Conservation (phyloP, 1,284 basidiomycete genomes). For the Ceratobasidium theobromae region DNA sequence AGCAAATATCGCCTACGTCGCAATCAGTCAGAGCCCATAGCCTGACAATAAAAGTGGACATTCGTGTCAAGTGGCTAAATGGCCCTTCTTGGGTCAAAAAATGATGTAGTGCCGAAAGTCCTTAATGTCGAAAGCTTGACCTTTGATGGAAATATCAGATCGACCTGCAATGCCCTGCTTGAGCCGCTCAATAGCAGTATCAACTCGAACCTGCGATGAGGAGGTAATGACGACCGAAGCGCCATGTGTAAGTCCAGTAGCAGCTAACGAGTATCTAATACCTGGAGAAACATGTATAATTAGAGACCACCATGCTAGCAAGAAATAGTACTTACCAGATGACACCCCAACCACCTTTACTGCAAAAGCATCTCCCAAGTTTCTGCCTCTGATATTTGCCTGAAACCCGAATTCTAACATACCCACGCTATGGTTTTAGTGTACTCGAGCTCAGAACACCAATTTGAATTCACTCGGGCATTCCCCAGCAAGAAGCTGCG, state of each 20-base stretch:
- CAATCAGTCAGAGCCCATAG: neutral
- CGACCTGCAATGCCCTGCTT: neutral
- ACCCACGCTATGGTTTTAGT: too few relatives aligned
- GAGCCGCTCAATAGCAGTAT: conserved; percentile 19
- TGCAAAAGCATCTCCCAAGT: too few relatives aligned
- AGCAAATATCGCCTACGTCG: conserved; percentile 2
- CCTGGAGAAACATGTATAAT: conserved; percentile 2
- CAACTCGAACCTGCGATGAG: conserved; percentile 12
- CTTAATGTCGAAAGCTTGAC: conserved; percentile 4
- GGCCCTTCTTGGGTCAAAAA: conserved; percentile 19
- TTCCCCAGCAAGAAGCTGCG: too few relatives aligned
- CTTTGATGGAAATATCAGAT: neutral
- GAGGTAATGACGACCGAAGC: conserved; percentile 28
- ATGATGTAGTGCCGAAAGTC: neutral
- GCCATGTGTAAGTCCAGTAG: conserved; percentile 14
- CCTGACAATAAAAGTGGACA: neutral
- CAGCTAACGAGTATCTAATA: conserved; percentile 23
- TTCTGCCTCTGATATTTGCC: too few relatives aligned
- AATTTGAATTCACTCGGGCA: too few relatives aligned
- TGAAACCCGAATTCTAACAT: too few relatives aligned
- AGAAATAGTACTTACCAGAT: too few relatives aligned
- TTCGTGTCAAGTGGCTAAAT: conserved; percentile 22
- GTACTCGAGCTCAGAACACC: too few relatives aligned
- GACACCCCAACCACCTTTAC: too few relatives aligned
- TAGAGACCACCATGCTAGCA: too few relatives aligned